Evolutionary conservation across 148 eudicot species (phyloP).

Genomic region (Cornus florida): DNA sequence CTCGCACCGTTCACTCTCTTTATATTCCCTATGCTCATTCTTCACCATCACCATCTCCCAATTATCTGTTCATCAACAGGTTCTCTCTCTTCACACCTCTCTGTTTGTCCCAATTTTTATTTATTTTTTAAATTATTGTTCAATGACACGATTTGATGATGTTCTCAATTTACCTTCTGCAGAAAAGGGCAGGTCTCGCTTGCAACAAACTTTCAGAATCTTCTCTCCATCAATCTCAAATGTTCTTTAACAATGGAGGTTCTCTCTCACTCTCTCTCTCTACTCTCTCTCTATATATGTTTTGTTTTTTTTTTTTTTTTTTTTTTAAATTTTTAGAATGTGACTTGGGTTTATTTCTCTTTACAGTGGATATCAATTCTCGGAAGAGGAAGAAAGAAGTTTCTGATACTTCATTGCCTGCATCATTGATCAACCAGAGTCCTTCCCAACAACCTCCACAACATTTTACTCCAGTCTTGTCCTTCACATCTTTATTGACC

Average conservation of each 20-base stretch:
- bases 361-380: conserved; percentile 5
- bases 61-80: neutral
- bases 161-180: neutral
- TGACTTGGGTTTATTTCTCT: neutral
- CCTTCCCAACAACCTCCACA: neutral
- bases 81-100: neutral
- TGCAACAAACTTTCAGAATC: neutral
- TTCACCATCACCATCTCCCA: neutral
- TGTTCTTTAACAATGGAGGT: conserved; percentile 12
- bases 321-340: neutral
- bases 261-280: neutral
- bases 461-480: neutral
- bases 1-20: conserved; percentile 8
- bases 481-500: conserved; percentile 11
- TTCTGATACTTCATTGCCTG: neutral
- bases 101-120: neutral
- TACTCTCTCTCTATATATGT: neutral
- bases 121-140: neutral
- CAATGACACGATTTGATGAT: neutral
- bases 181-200: conserved; percentile 7
- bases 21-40: neutral
- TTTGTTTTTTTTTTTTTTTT: neutral
- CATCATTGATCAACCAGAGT: neutral
- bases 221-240: neutral
- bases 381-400: conserved; percentile 7